Percentiles rank a stretch among this genome's conserved stretches.
Conservation (phyloP, 73 alveolate species). For the Paramecium caudatum region DNA sequence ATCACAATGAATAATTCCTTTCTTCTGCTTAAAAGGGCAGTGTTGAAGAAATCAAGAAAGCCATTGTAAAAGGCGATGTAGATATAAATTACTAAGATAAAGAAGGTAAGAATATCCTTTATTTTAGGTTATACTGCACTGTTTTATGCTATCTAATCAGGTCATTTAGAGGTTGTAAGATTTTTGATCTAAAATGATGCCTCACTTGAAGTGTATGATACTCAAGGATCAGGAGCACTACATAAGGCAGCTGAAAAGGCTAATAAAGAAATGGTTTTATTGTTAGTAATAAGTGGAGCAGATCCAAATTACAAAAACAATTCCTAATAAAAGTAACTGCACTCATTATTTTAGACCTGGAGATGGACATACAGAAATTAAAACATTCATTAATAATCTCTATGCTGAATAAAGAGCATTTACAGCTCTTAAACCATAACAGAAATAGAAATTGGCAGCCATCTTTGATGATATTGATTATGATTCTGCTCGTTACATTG, state of each 20-base stretch:
- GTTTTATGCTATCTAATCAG: not conserved
- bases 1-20: conserved; percentile 32
- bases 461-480: conserved; percentile 71
- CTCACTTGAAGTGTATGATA: conserved; percentile 16
- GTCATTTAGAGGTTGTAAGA: conserved; percentile 27
- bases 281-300: conserved; percentile 77
- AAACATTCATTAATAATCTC: conserved; percentile 62
- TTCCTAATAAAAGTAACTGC: conserved; percentile 59
- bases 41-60: not conserved
- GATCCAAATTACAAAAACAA: conserved; percentile 70
- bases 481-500: conserved; percentile 60
- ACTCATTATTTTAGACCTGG: conserved; percentile 39
- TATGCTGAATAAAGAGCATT: conserved; percentile 68
- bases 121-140: conserved; percentile 3
- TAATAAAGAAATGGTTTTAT: conserved; percentile 72
- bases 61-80: not conserved
- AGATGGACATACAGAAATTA: conserved; percentile 69
- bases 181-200: conserved; percentile 12
- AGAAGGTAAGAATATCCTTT: not conserved
- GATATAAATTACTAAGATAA: conserved; percentile 47
- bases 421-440: not conserved
- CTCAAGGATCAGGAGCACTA: conserved; percentile 57
- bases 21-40: not conserved
- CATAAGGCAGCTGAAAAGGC: conserved; percentile 80
- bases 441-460: conserved; percentile 41